These are phyloP conservation scores for Trichopus zeylanicus DNA, from an alignment of 116 monocot genomes.

Conservation along the genomic window DNA sequence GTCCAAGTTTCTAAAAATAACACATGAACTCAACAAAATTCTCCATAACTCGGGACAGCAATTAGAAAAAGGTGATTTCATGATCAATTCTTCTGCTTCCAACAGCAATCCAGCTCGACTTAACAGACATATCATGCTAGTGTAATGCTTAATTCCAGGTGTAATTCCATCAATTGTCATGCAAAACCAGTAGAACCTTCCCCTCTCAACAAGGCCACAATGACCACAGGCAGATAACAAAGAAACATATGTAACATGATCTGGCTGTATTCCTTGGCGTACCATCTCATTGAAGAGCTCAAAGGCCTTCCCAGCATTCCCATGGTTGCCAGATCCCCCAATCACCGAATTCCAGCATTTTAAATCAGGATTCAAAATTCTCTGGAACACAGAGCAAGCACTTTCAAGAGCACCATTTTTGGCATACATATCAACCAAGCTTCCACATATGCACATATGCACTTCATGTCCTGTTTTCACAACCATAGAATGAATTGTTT, in stretches of 20 bases:
- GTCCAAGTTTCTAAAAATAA: constrained; percentile 37
- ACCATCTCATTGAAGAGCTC: constrained; percentile 53
- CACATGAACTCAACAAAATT: constrained; percentile 66
- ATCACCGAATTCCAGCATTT: constrained; percentile 93
- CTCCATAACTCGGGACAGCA: constrained; percentile 63
- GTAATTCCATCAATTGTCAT: constrained; percentile 52
- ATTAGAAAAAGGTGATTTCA: constrained; percentile 38
- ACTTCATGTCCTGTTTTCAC: constrained; percentile 59
- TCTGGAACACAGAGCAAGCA: constrained; percentile 37
- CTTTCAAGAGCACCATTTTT: constrained; percentile 59
- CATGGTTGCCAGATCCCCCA: constrained; percentile 68
- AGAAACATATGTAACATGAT: constrained; percentile 70
- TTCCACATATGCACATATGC: constrained; percentile 53
- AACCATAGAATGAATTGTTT: constrained; percentile 52
- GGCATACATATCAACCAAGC: constrained; percentile 86
- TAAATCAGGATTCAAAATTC: constrained; percentile 45
- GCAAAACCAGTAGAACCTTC: constrained; percentile 69
- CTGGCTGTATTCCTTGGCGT: constrained; percentile 36
- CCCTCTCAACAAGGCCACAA: constrained; percentile 58
- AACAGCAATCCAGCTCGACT: constrained; percentile 53
- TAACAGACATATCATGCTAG: constrained; percentile 67
- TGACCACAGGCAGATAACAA: constrained; percentile 80
- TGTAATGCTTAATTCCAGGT: constrained; percentile 69
- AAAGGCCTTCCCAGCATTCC: constrained; percentile 54
- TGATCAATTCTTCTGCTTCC: constrained; percentile 71